Percentiles rank a stretch among this genome's conserved stretches.
Evolutionary conservation across 1,284 basidiomycete species (phyloP).

Genomic region (Rhodotorula sp.): DNA sequence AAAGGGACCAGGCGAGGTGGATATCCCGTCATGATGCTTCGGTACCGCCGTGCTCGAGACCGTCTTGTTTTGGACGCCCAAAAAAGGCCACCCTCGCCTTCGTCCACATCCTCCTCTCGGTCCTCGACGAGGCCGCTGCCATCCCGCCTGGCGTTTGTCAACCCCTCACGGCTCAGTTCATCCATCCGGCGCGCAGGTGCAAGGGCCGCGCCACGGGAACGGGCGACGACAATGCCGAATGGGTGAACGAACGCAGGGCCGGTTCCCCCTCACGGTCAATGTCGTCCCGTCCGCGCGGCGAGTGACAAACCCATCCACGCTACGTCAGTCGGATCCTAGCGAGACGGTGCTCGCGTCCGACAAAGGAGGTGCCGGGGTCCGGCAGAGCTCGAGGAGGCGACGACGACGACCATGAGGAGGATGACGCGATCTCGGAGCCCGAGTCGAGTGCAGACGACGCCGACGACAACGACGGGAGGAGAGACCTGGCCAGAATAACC

Average conservation of each 20-base stretch:
- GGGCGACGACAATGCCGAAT: neutral
- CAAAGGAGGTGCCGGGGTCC: constrained; percentile 47
- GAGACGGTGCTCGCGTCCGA: constrained; percentile 71
- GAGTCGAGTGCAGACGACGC: constrained; percentile 53
- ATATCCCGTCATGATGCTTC: too few species aligned
- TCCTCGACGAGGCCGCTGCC: constrained; percentile 80
- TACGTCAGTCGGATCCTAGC: constrained; percentile 77
- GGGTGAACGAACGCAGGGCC: constrained; percentile 48
- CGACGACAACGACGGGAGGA: constrained; percentile 50
- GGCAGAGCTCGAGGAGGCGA: constrained; percentile 51
- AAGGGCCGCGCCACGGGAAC: neutral
- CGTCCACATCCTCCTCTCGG: constrained; percentile 80
- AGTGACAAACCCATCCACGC: constrained; percentile 83
- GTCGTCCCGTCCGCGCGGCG: constrained; percentile 80
- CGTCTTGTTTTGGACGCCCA: constrained; percentile 70
- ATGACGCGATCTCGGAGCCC: constrained; percentile 50
- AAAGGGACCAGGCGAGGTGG: too few species aligned
- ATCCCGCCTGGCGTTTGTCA: constrained; percentile 76
- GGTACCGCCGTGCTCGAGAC: constrained; percentile 75
- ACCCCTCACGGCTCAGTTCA: constrained; percentile 81
- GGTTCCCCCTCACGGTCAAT: constrained; percentile 78
- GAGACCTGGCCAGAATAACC: constrained; percentile 73
- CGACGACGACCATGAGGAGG: constrained; percentile 53
- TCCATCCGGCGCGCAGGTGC: constrained; percentile 59
- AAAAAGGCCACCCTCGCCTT: constrained; percentile 88